Evolutionary conservation across 208 protist species (phyloP), one percentile per base, ranked within the genome.

Genomic region (Acanthamoeba sp.): DNA sequence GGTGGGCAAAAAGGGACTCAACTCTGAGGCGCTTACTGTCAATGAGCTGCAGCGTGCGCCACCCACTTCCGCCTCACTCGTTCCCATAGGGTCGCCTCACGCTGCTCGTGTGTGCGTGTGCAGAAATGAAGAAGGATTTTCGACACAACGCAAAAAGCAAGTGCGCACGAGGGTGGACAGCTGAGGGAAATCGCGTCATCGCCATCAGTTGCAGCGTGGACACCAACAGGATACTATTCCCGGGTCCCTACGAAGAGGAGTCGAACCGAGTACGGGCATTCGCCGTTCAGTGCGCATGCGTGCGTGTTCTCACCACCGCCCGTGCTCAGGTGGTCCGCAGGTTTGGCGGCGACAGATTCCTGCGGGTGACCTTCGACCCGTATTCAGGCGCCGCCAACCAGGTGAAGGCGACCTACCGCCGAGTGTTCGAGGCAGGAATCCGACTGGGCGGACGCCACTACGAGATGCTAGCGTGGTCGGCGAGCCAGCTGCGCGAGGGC

Each of bases 401-500:
- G 16, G 6, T 85, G 45, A 32, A 50, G 76, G 76, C 3, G 6
- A 7, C 76, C 45, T 91, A 91, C 20, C 32, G 34, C n/a, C 2
- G 38, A n/a, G 62, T 91, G 38, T 18, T 91, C 24, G 10, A 1
- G 38, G 2, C 10, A 20, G 85, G 85, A 48, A 91, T 91, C 22
- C 4, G 71, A 1, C 34, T 91, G 16, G 85, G 57, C 1, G 85
- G 85, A 1, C 85, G 85, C 36, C 9, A 91, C 24, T 91, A 91
- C 52, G 85, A 91, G 6, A 55, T 91, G 38, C 42, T 91, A 55
- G 62, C 85, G 10, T 91, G 62, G 52, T 91, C 85, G 10, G 85
- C 85, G 16, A 91, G 85, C 62, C 57, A 73, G 38, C 32, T 73
- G 52, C 85, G 85, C 6, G 85, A 91, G 52, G 85, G 85, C 62